These are phyloP conservation scores for Kitagawia praeruptora DNA, from an alignment of 129 eudicot species.

Conservation along the genomic window DNA sequence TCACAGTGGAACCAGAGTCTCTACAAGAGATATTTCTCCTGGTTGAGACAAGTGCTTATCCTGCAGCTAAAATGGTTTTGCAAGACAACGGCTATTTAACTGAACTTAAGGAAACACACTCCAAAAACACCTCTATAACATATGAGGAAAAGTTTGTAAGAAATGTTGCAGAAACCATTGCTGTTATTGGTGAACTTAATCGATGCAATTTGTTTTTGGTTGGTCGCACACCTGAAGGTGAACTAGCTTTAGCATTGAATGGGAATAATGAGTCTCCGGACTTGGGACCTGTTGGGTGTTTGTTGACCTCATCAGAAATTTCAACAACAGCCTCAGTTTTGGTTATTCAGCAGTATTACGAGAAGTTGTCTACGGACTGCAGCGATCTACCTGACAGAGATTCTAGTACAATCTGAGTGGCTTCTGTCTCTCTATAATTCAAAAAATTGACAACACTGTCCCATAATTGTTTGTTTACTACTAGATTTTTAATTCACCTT, in stretches of 20 bases:
- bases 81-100: slow-evolving; percentile 28
- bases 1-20: slow-evolving; percentile 25
- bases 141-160: slow-evolving; percentile 31
- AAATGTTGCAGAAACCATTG: slow-evolving; percentile 20
- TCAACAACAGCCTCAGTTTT: slow-evolving; percentile 46
- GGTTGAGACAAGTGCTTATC: slow-evolving; percentile 20
- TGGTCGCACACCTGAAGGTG: slow-evolving; percentile 57
- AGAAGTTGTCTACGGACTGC: slow-evolving; percentile 17
- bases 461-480: background rate
- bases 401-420: background rate
- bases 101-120: slow-evolving; percentile 21
- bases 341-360: slow-evolving; percentile 50
- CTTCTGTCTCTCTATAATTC: background rate
- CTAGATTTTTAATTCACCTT: background rate
- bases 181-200: slow-evolving; percentile 19
- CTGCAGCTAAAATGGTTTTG: background rate
- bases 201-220: slow-evolving; percentile 53
- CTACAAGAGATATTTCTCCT: slow-evolving; percentile 13
- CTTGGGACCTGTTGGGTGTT: slow-evolving; percentile 55
- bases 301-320: slow-evolving; percentile 30
- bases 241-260: slow-evolving; percentile 30
- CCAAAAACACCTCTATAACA: slow-evolving; percentile 21
- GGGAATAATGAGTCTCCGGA: slow-evolving; percentile 40
- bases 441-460: background rate
- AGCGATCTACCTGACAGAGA: background rate